Conservation (phyloP, 495 filamentous ascomycete genomes). For the Podospora didyma region DNA sequence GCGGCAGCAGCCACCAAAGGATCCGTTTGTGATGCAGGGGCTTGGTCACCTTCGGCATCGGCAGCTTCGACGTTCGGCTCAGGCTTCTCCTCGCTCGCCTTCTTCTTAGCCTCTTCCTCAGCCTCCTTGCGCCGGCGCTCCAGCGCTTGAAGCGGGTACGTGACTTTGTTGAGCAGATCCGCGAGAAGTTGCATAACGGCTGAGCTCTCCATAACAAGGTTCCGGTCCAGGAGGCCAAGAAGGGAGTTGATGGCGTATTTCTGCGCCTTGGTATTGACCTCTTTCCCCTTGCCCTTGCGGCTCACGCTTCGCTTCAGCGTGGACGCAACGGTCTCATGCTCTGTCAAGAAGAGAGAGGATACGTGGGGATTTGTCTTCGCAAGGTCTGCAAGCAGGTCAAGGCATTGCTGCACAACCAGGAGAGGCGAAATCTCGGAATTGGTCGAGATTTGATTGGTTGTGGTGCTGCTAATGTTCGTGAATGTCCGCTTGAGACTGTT, state of each 20-base stretch:
- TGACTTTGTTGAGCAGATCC: constrained; percentile 79
- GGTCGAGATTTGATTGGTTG: constrained; percentile 40
- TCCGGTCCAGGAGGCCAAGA: constrained; percentile 80
- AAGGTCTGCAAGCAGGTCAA: constrained; percentile 75
- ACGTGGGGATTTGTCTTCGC: constrained; percentile 76
- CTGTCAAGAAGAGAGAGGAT: constrained; percentile 88
- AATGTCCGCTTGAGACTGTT: constrained; percentile 67
- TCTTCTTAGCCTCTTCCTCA: constrained; percentile 55
- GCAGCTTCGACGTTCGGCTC: constrained; percentile 20
- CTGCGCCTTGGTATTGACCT: constrained; percentile 72
- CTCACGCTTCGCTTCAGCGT: constrained; percentile 70
- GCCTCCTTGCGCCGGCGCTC: constrained; percentile 77
- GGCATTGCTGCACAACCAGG: constrained; percentile 92
- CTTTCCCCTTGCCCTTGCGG: constrained; percentile 86
- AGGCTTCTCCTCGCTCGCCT: constrained; percentile 36
- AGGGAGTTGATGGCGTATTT: constrained; percentile 91
- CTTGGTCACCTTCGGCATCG: constrained; percentile 18
- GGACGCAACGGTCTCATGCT: constrained; percentile 75
- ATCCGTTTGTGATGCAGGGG: constrained; percentile 21
- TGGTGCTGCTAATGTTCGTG: constrained; percentile 51
- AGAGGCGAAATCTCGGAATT: constrained; percentile 83
- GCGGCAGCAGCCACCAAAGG: constrained; percentile 15
- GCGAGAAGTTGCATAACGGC: constrained; percentile 93
- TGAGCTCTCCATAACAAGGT: constrained; percentile 91
- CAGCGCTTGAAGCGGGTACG: constrained; percentile 75